Conservation (phyloP, 192 early-diverging fungal genomes). For the Funneliformis mosseae region DNA sequence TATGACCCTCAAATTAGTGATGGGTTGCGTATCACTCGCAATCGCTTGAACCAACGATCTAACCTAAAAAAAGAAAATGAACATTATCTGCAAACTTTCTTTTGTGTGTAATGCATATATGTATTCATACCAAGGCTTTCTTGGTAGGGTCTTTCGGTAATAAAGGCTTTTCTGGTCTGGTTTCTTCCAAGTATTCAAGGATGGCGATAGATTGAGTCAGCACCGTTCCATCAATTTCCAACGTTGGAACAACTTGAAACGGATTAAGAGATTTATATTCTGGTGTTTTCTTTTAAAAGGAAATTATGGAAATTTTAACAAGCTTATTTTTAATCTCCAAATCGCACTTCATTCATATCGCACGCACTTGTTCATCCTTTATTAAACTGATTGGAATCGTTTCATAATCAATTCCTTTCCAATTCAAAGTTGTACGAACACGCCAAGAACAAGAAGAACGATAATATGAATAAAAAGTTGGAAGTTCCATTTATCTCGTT, state of each 20-base stretch:
- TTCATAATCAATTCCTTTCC: constrained; percentile 79
- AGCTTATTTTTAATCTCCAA: not conserved
- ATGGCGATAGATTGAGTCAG: constrained; percentile 79
- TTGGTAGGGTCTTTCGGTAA: constrained; percentile 71
- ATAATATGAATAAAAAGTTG: constrained; percentile 76
- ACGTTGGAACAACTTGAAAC: constrained; percentile 65
- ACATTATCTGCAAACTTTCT: not conserved
- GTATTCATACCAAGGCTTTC: constrained; percentile 57
- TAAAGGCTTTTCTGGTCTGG: constrained; percentile 63
- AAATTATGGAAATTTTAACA: not conserved
- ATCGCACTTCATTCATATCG: not conserved
- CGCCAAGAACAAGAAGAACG: constrained; percentile 77
- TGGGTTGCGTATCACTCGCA: constrained; percentile 83
- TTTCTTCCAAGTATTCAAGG: constrained; percentile 88
- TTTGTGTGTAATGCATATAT: not conserved
- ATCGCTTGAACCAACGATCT: constrained; percentile 72
- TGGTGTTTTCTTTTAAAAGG: constrained; percentile 41
- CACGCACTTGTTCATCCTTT: constrained; percentile 69
- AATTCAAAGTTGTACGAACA: constrained; percentile 72
- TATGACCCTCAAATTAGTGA: constrained; percentile 81
- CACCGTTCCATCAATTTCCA: constrained; percentile 57
- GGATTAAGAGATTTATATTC: constrained; percentile 72
- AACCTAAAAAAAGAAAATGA: constrained; percentile 46
- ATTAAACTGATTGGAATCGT: constrained; percentile 66
- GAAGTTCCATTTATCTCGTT: constrained; percentile 26